A percentile compares a stretch with the other conserved stretches of the same genome.
These are phyloP conservation scores for Plicaturopsis crispa DNA, from an alignment of 768 basidiomycete species.

Conservation along the genomic window DNA sequence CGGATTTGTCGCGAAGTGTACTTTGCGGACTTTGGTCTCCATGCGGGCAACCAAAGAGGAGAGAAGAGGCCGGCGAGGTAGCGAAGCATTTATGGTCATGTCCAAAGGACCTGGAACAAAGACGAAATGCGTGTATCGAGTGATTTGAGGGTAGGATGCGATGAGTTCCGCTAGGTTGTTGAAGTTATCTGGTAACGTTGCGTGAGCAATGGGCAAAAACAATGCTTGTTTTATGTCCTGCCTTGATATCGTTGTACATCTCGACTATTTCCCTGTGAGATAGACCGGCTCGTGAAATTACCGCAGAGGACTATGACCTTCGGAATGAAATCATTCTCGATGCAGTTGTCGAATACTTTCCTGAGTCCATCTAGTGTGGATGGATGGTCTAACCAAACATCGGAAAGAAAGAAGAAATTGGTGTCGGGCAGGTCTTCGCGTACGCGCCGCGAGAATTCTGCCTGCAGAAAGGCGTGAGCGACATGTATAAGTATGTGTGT, in stretches of 20 bases:
- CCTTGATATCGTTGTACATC: slow-evolving; percentile 86
- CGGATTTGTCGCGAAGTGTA: slow-evolving; percentile 83
- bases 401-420: slow-evolving; percentile 90
- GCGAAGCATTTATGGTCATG: slow-evolving; percentile 68
- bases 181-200: slow-evolving; percentile 68
- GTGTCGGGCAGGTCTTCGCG: slow-evolving; percentile 66
- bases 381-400: slow-evolving; percentile 91
- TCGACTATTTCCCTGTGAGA: slow-evolving; percentile 68
- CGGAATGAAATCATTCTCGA: slow-evolving; percentile 82
- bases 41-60: slow-evolving; percentile 67
- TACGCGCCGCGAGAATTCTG: slow-evolving; percentile 53
- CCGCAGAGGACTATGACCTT: slow-evolving; percentile 90
- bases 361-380: slow-evolving; percentile 73
- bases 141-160: slow-evolving; percentile 69
- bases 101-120: slow-evolving; percentile 94
- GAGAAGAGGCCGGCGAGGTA: slow-evolving; percentile 79
- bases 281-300: slow-evolving; percentile 84
- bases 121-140: slow-evolving; percentile 79
- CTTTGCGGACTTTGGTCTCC: slow-evolving; percentile 65
- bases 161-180: slow-evolving; percentile 83
- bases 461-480: slow-evolving; percentile 27
- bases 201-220: slow-evolving; percentile 4
- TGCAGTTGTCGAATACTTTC: slow-evolving; percentile 84
- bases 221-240: slow-evolving; percentile 19
- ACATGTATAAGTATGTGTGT: neutral